A percentile compares a stretch with the other conserved stretches of the same genome.
Evolutionary conservation across 805 yeast species (phyloP).

Genomic region (Starmerella kuoi): DNA sequence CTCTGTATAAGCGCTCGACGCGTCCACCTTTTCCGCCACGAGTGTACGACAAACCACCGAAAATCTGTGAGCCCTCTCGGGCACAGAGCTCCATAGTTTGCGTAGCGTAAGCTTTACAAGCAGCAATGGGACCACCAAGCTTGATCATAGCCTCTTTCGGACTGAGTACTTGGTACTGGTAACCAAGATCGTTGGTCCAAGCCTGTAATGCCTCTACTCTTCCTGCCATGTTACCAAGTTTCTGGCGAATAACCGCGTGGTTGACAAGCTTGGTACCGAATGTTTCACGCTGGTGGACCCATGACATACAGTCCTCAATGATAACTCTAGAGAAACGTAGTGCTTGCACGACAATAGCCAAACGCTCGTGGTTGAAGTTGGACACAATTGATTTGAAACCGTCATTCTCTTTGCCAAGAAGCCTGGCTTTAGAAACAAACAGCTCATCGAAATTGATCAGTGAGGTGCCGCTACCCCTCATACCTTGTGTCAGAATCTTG

Average conservation of each 20-base stretch:
- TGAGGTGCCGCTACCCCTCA: conserved; percentile 34
- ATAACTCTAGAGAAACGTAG: conserved; percentile 31
- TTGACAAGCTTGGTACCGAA: conserved; percentile 33
- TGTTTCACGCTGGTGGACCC: conserved; percentile 34
- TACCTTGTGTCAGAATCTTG: conserved; percentile 33
- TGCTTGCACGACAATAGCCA: conserved; percentile 33
- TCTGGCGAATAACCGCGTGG: conserved; percentile 34
- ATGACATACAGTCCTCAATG: conserved; percentile 31
- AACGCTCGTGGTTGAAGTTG: conserved; percentile 36
- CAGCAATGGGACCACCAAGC: conserved; percentile 36
- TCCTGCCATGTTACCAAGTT: conserved; percentile 33
- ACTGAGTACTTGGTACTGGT: conserved; percentile 27
- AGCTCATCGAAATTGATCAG: conserved; percentile 34
- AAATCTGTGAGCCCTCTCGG: conserved; percentile 35
- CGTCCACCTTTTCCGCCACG: conserved; percentile 35
- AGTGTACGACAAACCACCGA: conserved; percentile 34
- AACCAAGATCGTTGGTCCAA: conserved; percentile 31
- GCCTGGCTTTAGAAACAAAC: conserved; percentile 33
- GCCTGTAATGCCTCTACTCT: conserved; percentile 33
- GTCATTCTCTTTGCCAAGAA: conserved; percentile 32
- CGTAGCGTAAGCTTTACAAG: conserved; percentile 32
- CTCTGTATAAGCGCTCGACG: conserved; percentile 35
- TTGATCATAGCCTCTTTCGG: conserved; percentile 30
- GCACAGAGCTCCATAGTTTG: conserved; percentile 35
- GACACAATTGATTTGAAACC: conserved; percentile 35